Base-by-base conservation (phyloP, 2,329 filamentous ascomycete genomes). In the Davidsoniella australis region DNA sequence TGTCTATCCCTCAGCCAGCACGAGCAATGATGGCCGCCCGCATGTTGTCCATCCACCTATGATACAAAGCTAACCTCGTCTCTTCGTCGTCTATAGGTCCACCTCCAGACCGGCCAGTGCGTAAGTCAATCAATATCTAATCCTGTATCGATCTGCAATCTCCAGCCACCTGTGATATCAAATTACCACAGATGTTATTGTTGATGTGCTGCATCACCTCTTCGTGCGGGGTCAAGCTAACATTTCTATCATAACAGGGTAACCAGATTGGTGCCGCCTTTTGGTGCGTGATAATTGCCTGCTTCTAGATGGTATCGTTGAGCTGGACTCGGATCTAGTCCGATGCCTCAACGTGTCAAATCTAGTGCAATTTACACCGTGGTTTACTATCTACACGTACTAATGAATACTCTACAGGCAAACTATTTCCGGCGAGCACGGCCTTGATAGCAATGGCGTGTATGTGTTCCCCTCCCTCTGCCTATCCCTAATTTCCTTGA, bases 221-320 rank as follows among this genome's bases (percentile, higher is more conserved):
- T 48, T 20, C 16, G 7, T 6, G 24, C 9, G 26, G 20, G n/a
- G 17, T 16, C n/a, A 12, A 43, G 59, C 66, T 70, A 60, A 72
- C 63, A 51, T 54, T 56, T 47, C 54, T 57, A 61, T 54, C 55
- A 40, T 33, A 50, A 60, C 62, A 95, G 89, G 91, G 91, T 80
- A 98, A 98, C 84, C 91, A 98, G 85, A 94, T 96, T 62, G 91
- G 91, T 89, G 91, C 91, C 76, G 91, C 91, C 72, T 98, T 98
- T 80, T 98, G 91, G 82, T 85, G 71, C 60, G 78, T 73, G 53
- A 38, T 50, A 41, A 49, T 29, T 41, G 29, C 24, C 38, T 8
- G 14, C 26, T 16, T 29, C 23, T 48, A 33, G 44, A 23, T 26
- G 47, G 44, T 23, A 41, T 45, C 36, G 41, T 45, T n/a, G 20